These are phyloP conservation scores for Vigna trinervia DNA, from an alignment of 306 rosid species.

Conservation along the genomic window DNA sequence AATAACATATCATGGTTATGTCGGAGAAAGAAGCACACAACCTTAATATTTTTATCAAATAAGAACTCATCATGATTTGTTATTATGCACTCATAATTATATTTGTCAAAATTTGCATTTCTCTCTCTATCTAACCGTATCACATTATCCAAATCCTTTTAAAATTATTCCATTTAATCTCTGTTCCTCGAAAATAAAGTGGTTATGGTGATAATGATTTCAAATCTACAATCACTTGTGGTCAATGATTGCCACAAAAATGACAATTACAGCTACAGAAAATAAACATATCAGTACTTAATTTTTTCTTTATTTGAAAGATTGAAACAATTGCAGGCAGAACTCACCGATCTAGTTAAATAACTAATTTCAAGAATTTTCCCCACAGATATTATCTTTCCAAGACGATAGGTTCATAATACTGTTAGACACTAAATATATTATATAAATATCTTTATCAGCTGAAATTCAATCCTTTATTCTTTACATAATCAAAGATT, in stretches of 20 bases:
- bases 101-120: background rate
- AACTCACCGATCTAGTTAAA: conserved; percentile 8
- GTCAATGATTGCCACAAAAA: conserved; percentile 11
- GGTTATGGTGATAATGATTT: background rate
- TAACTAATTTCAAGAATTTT: conserved; percentile 5
- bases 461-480: background rate
- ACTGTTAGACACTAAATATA: background rate
- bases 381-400: background rate
- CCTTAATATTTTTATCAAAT: background rate
- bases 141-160: background rate
- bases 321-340: background rate
- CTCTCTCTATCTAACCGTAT: conserved; percentile 3
- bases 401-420: background rate
- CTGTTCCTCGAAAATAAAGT: background rate
- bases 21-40: background rate
- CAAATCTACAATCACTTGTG: background rate
- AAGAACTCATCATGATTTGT: background rate
- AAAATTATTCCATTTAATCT: conserved; percentile 7
- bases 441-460: too few relatives aligned
- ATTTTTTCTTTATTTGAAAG: background rate
- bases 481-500: background rate
- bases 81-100: background rate
- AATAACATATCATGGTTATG: conserved; percentile 1
- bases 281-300: conserved; percentile 29
- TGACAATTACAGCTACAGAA: background rate